Evolutionary conservation across 2,329 filamentous ascomycete genomes (phyloP).

Genomic region (Aureobasidium sp.): DNA sequence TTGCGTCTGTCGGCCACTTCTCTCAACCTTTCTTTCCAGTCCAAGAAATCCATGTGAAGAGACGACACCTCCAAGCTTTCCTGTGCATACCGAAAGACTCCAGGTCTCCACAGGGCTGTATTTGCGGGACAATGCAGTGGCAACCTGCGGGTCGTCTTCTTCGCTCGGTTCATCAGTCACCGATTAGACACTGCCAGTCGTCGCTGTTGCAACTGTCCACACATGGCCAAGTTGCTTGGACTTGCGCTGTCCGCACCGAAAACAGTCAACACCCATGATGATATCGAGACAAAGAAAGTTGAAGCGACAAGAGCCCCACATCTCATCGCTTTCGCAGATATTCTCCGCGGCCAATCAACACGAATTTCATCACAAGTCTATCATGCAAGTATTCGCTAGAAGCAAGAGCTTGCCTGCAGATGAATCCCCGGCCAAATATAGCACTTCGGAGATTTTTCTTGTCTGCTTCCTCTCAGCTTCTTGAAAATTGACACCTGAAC

Average conservation of each 20-base stretch:
- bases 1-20: not conserved
- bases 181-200: not conserved
- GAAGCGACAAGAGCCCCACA: slow-evolving; percentile 2
- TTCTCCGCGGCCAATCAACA: slow-evolving; percentile 10
- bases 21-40: not conserved
- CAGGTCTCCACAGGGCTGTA: not conserved
- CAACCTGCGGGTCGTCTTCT: not conserved
- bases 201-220: not conserved
- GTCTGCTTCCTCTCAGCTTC: not conserved
- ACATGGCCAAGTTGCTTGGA: no score
- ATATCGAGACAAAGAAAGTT: not conserved
- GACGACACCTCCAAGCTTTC: not conserved
- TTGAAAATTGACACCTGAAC: not conserved
- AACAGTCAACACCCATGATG: not conserved
- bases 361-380: not conserved
- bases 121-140: not conserved
- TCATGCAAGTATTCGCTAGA: slow-evolving; percentile 8
- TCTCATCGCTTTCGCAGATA: not conserved
- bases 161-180: no score
- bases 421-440: not conserved
- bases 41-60: not conserved
- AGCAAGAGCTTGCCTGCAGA: not conserved
- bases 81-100: not conserved
- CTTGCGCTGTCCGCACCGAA: not conserved
- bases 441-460: not conserved